phyloP scores from a whole-genome alignment of 495 filamentous ascomycete species.

The Talaromyces wortmannii region DNA sequence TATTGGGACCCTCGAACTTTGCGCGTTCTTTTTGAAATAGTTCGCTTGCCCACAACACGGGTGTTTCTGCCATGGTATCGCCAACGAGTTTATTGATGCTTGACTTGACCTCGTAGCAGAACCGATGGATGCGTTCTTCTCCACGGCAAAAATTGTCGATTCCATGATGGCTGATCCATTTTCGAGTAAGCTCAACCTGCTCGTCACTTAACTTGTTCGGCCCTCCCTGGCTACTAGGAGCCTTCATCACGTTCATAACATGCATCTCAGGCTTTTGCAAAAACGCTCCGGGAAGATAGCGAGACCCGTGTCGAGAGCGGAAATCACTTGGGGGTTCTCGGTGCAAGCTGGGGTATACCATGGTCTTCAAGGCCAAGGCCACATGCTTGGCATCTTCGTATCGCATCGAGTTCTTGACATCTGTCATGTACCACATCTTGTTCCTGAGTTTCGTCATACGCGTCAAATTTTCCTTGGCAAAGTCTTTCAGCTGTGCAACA shows the following conservation, averaged over 20 bases:
- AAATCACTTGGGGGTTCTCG: conserved; percentile 31
- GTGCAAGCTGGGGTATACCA: conserved; percentile 52
- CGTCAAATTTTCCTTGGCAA: conserved; percentile 24
- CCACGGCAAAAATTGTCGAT: conserved; percentile 94
- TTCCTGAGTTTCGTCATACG: conserved; percentile 49
- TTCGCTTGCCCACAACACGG: conserved; percentile 89
- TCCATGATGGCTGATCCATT: conserved; percentile 74
- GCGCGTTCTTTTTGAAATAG: conserved; percentile 75
- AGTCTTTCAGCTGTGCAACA: conserved; percentile 27
- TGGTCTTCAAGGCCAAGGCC: conserved; percentile 82
- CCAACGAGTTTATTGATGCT: conserved; percentile 84
- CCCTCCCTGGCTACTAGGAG: conserved; percentile 75
- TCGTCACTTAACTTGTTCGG: conserved; percentile 96
- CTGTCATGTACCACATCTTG: conserved; percentile 99
- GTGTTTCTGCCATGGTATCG: conserved; percentile 77
- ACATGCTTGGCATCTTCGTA: conserved; percentile 90
- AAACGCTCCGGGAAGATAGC: conserved; percentile 49
- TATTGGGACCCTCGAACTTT: conserved; percentile 60
- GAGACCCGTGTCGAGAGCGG: conserved; percentile 46
- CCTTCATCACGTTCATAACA: conserved; percentile 80
- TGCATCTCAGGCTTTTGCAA: conserved; percentile 82
- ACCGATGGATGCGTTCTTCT: conserved; percentile 91
- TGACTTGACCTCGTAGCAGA: conserved; percentile 83
- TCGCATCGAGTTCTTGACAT: conserved; percentile 82
- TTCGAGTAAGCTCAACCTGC: conserved; percentile 77